Evolutionary conservation across 352 stramenopile species (phyloP).

Genomic region (Albugo candida): DNA sequence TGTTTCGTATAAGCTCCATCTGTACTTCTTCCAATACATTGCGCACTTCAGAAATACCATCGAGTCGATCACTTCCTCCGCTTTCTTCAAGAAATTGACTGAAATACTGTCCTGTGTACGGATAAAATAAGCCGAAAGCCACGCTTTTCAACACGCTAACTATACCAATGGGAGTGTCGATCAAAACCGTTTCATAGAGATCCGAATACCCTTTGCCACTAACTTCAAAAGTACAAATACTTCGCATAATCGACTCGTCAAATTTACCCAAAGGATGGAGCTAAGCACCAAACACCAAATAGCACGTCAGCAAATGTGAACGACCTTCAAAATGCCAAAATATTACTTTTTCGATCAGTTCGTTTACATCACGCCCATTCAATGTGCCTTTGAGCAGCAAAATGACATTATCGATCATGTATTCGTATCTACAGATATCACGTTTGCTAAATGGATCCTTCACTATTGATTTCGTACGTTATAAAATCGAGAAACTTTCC

Average conservation of each 20-base stretch:
- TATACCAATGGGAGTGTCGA: constrained; percentile 94
- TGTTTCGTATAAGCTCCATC: constrained; percentile 99
- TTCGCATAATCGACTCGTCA: constrained; percentile 97
- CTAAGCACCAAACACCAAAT: constrained; percentile 18
- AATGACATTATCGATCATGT: constrained; percentile 99
- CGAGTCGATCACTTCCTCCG: constrained; percentile 58
- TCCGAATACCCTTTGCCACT: constrained; percentile 95
- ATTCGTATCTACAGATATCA: constrained; percentile 77
- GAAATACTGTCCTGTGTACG: constrained; percentile 86
- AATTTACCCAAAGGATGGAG: constrained; percentile 98
- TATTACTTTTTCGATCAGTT: constrained; percentile 86
- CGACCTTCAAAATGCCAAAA: neutral
- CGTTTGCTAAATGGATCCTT: neutral
- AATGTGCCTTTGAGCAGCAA: constrained; percentile 96
- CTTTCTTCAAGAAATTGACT: constrained; percentile 93
- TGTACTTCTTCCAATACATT: constrained; percentile 97
- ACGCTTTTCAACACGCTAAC: neutral
- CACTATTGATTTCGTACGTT: constrained; percentile 46
- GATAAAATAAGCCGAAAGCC: neutral
- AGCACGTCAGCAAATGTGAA: neutral
- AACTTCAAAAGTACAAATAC: constrained; percentile 96
- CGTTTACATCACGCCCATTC: constrained; percentile 91
- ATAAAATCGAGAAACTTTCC: constrained; percentile 97
- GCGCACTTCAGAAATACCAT: constrained; percentile 76
- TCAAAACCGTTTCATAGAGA: constrained; percentile 97